Evolutionary conservation across 139 green algal genomes (phyloP), one percentile per base, ranked within the genome.

Genomic region (Chlorella vulgaris): DNA sequence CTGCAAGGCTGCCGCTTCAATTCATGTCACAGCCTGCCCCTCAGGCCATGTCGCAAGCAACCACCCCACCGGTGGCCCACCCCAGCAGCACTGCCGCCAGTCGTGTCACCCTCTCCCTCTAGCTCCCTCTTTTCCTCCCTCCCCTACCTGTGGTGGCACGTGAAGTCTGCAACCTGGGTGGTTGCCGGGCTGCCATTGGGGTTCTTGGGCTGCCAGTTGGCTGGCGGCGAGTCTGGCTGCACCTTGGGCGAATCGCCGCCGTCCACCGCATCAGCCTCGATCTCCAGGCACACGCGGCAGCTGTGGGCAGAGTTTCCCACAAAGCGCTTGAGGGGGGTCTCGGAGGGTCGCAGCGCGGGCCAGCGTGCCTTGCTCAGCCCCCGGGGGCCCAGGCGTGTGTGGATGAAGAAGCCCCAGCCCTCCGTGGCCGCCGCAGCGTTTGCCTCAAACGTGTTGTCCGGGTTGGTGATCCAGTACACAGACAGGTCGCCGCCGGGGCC

Each of bases 231-330:
- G 67, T 55, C 53, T 19, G 67, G 67, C 7, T 22, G 10, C 1
- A 74, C 39, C 2, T 36, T 7, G 10, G 39, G 67, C 39, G 5
- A 18, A 21, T 74, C 67, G 24, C 67, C 67, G 24, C 24, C 38
- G 38, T 74, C 67, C 21, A 74, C 67, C 0, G 38, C 21, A 31
- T 74, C 67, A 18, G 67, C 36, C 67, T 74, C 67, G 38, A 55
- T 55, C 67, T 74, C 67, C 38, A 74, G 67, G 67, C 67, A 74
- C 67, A 74, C 29, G 19, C 67, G 36, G 67, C 67, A 74, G 38
- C 38, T 58, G 39, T 74, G 67, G 2, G 67, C 67, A 5, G 38
- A 35, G 67, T 74, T 74, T 36, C 35, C 28, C 38, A 28, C 6
- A 31, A 74, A 74, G 38, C 19, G 5, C 31, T 36, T 36, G 38